Conservation (phyloP, 2,329 filamentous ascomycete genomes). For the Cercospora sesami region DNA sequence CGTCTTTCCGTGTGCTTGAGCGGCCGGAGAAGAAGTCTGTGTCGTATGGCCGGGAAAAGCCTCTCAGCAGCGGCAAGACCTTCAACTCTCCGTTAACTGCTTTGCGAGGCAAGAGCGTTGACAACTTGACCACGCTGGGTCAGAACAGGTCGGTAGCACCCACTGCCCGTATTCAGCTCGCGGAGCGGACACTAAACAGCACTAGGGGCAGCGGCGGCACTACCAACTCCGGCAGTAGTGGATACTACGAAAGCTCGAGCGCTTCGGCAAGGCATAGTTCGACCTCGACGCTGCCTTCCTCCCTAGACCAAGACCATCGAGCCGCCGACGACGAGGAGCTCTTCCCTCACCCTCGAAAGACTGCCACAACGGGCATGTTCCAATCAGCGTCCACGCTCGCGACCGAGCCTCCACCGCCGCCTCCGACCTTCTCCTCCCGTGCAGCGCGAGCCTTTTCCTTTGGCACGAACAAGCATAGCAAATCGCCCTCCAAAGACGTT, state of each 20-base stretch:
- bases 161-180: conserved; percentile 16
- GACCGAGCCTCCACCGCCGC: conserved; percentile 35
- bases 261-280: conserved; percentile 55
- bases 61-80: conserved; percentile 37
- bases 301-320: conserved; percentile 48
- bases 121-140: conserved; percentile 34
- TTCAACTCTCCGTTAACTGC: conserved; percentile 39
- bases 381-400: conserved; percentile 46
- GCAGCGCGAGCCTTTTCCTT: conserved; percentile 57
- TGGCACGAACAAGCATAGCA: conserved; percentile 43
- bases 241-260: conserved; percentile 43
- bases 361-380: conserved; percentile 42
- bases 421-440: conserved; percentile 41
- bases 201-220: conserved; percentile 52
- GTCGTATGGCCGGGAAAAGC: conserved; percentile 34
- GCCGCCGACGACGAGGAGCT: conserved; percentile 40
- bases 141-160: conserved; percentile 25
- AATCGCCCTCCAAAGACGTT: conserved; percentile 23
- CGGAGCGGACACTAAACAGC: conserved; percentile 36
- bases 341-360: conserved; percentile 37
- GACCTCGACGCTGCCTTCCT: conserved; percentile 57
- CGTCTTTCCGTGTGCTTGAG: conserved; percentile 58
- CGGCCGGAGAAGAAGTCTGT: conserved; percentile 48
- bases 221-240: conserved; percentile 50
- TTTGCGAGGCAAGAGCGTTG: conserved; percentile 38